Percentiles rank a stretch among this genome's conserved stretches.
Conservation (phyloP, 768 basidiomycete genomes). For the Hydnum rufescens region DNA sequence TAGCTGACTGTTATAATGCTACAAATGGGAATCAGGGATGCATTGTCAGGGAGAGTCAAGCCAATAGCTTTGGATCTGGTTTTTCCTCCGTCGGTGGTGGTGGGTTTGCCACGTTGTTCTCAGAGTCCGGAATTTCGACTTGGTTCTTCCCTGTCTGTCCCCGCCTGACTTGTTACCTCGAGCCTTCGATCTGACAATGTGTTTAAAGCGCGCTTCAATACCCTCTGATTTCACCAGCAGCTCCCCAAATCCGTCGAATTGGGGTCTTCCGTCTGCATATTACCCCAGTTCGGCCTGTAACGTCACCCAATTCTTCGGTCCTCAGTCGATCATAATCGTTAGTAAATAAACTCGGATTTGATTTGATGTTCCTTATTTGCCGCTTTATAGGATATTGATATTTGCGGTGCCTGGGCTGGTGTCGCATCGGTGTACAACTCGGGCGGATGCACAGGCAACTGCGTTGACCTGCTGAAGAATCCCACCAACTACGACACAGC, state of each 20-base stretch:
- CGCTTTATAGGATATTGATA: neutral
- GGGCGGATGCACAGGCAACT: constrained; percentile 3
- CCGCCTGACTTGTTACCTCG: neutral
- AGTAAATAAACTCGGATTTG: neutral
- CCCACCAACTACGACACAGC: constrained; percentile 8
- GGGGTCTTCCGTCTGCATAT: neutral
- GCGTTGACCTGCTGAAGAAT: constrained; percentile 4
- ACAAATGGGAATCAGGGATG: constrained; percentile 7
- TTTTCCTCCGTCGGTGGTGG: constrained; percentile 2
- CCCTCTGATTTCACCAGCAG: neutral
- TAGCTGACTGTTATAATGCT: constrained; percentile 4
- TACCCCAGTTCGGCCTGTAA: neutral
- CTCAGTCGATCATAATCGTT: neutral
- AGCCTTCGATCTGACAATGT: neutral
- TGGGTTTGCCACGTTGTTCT: neutral
- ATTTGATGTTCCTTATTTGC: neutral
- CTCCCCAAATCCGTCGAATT: neutral
- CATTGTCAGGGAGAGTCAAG: neutral
- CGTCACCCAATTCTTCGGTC: constrained; percentile 1
- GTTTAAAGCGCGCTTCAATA: neutral
- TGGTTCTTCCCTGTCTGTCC: constrained; percentile 3
- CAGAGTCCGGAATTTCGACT: neutral
- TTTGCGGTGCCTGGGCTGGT: constrained; percentile 7
- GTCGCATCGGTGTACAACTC: neutral
- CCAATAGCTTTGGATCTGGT: constrained; percentile 2